These are phyloP conservation scores for Glutinoglossum americanum DNA, from an alignment of 495 filamentous ascomycete genomes.

Conservation along the genomic window DNA sequence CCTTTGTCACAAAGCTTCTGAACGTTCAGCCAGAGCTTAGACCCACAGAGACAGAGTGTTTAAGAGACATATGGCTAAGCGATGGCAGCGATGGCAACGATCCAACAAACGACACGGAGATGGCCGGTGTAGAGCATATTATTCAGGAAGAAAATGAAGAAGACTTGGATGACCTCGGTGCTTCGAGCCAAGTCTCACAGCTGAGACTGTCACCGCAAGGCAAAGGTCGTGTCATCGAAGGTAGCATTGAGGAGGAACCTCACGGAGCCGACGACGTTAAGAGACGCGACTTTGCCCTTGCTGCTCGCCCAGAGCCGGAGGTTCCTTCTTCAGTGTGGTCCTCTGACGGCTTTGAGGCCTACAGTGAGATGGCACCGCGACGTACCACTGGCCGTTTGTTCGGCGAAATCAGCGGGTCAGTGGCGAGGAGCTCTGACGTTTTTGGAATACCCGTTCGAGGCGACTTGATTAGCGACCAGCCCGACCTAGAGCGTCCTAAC, in stretches of 20 bases:
- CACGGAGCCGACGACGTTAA: constrained; percentile 17
- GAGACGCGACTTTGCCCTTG: constrained; percentile 6
- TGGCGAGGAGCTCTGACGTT: constrained; percentile 39
- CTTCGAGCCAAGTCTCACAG: constrained; percentile 1
- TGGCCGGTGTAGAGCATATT: constrained; percentile 20
- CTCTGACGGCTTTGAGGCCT: not conserved
- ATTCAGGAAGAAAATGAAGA: constrained; percentile 25
- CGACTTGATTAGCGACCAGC: not conserved
- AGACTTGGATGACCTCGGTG: constrained; percentile 20
- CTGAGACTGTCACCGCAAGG: not conserved
- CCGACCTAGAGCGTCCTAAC: not conserved
- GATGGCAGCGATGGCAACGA: not conserved
- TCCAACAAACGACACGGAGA: constrained; percentile 19
- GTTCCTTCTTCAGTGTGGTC: not conserved
- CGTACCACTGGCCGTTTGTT: constrained; percentile 32
- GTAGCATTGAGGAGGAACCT: constrained; percentile 12
- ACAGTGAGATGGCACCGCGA: not conserved
- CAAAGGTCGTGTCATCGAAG: constrained; percentile 9
- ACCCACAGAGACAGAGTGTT: constrained; percentile 39
- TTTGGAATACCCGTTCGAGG: constrained; percentile 13
- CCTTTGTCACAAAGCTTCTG: constrained; percentile 58
- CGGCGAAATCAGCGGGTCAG: constrained; percentile 58
- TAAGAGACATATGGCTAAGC: constrained; percentile 44
- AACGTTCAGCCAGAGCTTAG: constrained; percentile 46
- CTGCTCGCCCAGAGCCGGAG: constrained; percentile 14